Evolutionary conservation across 2,329 filamentous ascomycete genomes (phyloP), one percentile per base, ranked within the genome.

Genomic region (Curvularia hawaiiensis): DNA sequence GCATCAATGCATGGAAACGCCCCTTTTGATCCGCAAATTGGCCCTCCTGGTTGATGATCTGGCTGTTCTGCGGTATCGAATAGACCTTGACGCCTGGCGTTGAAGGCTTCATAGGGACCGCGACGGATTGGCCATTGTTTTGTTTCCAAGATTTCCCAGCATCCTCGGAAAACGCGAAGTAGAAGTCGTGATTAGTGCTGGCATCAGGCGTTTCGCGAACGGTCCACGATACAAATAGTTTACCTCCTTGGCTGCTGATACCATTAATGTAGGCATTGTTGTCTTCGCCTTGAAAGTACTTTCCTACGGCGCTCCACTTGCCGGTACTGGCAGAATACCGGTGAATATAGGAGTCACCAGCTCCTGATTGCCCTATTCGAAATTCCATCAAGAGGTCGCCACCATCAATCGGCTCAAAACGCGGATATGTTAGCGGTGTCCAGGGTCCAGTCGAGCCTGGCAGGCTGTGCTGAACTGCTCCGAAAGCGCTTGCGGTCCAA

Each of bases 241-340:
- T 71, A 1, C 61, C 64, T 31, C 62, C 61, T 28, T 72, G 67
- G 31, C 70, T 73, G 58, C 77, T 78, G 45, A 83, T 70, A 10
- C 81, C 81, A 67, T 84, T 81, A 64, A 83, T 78, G 66, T 84
- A 84, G 1, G 82, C 80, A 66, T 82, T 84, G 68, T 80, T 82
- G 41, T 74, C 68, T 24, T 79, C 66, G 30, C 81, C 82, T 20
- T 77, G 77, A 8, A 81, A 68, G 52, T 79, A 78, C n/a, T 74
- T 76, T 11, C 78, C 78, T 0, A 76, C 67, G n/a, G 70, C 73
- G 11, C 63, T 68, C 73, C 78, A 83, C n/a, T 60, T 61, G 1
- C 76, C 74, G 0, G 68, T 62, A 0, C 63, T 63, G 2, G 74
- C 64, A 14, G 70, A 73, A 67, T 83, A 84, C 8, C 78, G 65